Conservation (phyloP, 805 yeast genomes). For the Tetrapisispora arboricola region DNA sequence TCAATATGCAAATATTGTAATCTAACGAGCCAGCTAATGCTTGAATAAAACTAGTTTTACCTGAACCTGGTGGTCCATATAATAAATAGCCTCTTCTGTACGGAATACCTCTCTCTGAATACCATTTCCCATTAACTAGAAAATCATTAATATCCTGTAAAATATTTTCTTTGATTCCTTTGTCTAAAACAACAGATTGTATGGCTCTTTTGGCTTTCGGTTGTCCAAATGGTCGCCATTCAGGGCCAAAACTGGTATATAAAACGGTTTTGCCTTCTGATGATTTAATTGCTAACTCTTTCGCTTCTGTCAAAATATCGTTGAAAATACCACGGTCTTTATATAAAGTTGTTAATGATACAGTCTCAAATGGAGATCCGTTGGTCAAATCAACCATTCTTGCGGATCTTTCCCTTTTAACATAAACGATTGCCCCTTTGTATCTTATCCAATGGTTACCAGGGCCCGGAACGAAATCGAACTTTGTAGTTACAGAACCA, state of each 20-base stretch:
- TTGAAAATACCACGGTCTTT: conserved; percentile 64
- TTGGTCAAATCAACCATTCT: conserved; percentile 77
- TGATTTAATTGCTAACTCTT: conserved; percentile 63
- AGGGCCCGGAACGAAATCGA: conserved; percentile 92
- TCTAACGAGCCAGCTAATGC: conserved; percentile 95
- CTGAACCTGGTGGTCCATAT: conserved; percentile 97
- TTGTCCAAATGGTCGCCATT: conserved; percentile 96
- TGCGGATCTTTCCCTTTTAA: conserved; percentile 84
- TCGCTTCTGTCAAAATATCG: conserved; percentile 73
- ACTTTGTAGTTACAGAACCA: conserved; percentile 79
- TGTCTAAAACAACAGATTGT: conserved; percentile 78
- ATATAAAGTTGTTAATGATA: conserved; percentile 83
- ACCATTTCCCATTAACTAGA: conserved; percentile 76
- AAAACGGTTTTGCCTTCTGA: conserved; percentile 91
- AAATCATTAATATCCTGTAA: conserved; percentile 72
- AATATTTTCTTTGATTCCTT: conserved; percentile 57
- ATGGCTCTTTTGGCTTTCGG: conserved; percentile 80
- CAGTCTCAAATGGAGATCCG: conserved; percentile 94
- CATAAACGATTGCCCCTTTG: conserved; percentile 78
- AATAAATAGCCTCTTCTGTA: conserved; percentile 88
- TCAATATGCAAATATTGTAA: conserved; percentile 88
- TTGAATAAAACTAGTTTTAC: conserved; percentile 91
- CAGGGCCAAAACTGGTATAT: conserved; percentile 94
- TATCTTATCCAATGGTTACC: conserved; percentile 85
- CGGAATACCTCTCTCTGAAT: conserved; percentile 93